Evolutionary conservation across 208 protist species (phyloP), one percentile per base, ranked within the genome.

Genomic region (Leishmania tropica): DNA sequence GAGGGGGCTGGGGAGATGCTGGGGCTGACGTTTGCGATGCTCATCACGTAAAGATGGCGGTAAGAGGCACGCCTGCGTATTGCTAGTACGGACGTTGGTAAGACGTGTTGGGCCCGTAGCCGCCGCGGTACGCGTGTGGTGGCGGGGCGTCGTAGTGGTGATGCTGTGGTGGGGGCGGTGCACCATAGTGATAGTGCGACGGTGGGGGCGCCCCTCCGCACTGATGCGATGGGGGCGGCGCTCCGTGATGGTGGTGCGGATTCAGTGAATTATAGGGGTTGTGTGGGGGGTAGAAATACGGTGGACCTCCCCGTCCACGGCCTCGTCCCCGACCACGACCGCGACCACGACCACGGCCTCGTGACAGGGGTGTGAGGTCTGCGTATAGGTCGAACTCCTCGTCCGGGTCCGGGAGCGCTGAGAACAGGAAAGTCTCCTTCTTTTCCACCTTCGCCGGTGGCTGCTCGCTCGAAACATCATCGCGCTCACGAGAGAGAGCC

Each of bases 351-450:
- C 78, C 83, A 47, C 81, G 75, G 15, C 83, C 75, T 45, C 68
- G 67, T 75, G 35, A 37, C 24, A 48, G 19, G 51, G 74, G 62
- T 45, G 83, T 76, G 78, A 95, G 83, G 76, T 84, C 90, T 2
- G 92, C 92, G 81, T 95, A 95, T 60, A 95, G 86, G 79, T 95
- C 92, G 35, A 88, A 82, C 73, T 95, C 92, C 6, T 86, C 81
- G n/a, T 83, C 60, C 48, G 87, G 79, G n/a, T 83, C 87, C 17
- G 81, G 73, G 31, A 73, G 13, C 1, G 89, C 78, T 21, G 83
- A 85, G 47, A 86, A 70, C 0, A 85, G 85, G 15, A 88, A 79
- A 15, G 80, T 64, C 71, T 94, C 92, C 28, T 74, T 79, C 62
- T 85, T 87, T 75, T 73, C 79, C 47, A 62, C 35, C 74, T 88